Percentiles rank a stretch among this genome's conserved stretches.
These are phyloP conservation scores for Brachypodium distachyon DNA, from an alignment of 202 grass and related monocot genomes.

Conservation along the genomic window DNA sequence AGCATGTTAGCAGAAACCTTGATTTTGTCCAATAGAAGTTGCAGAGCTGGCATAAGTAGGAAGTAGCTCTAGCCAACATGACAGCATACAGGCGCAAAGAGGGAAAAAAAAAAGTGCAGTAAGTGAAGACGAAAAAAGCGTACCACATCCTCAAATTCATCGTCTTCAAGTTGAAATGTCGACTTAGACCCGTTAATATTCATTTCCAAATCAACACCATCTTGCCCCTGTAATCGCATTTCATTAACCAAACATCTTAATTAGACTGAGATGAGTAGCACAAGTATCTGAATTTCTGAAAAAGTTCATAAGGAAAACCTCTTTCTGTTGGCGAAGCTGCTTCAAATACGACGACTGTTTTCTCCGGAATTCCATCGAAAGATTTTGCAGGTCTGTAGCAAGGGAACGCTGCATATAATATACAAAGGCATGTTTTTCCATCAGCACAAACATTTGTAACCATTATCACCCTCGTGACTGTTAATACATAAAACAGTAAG, in stretches of 20 bases:
- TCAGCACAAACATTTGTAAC: background rate
- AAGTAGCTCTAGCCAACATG: background rate
- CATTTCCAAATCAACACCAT: conserved; percentile 98
- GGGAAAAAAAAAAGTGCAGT: background rate
- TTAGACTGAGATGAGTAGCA: background rate
- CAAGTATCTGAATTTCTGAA: background rate
- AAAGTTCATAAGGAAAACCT: conserved; percentile 34
- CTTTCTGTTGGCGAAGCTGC: conserved; percentile 81
- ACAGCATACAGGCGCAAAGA: background rate
- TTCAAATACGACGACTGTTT: conserved; percentile 90
- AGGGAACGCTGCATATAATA: conserved; percentile 69
- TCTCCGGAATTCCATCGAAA: conserved; percentile 94
- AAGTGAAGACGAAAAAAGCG: background rate
- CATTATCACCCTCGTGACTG: background rate
- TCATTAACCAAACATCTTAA: conserved; percentile 6
- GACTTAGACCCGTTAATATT: conserved; percentile 75
- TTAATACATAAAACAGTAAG: background rate
- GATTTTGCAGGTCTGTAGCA: conserved; percentile 85
- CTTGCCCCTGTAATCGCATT: conserved; percentile 54
- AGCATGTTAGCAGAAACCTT: background rate
- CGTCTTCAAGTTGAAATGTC: conserved; percentile 56
- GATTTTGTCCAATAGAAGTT: background rate
- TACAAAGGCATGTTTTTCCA: background rate
- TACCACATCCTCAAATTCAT: conserved; percentile 82
- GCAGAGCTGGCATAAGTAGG: background rate